Base-by-base conservation (phyloP, 108 stramenopile genomes). In the Stephanodiscus triporus region DNA sequence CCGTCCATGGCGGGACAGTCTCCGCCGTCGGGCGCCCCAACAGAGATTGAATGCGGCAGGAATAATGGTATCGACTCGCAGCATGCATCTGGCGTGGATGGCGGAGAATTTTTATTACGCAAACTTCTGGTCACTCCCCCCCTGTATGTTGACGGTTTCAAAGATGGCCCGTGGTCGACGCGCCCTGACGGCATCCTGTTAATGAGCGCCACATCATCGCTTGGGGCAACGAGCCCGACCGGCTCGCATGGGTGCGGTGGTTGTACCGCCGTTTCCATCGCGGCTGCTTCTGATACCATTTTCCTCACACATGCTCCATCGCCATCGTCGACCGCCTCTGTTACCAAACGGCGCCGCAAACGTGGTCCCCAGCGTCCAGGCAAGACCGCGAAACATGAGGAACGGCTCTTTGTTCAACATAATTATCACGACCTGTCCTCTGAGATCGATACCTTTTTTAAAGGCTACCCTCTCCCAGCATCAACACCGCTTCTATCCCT, bases 331-430 rank as follows among this genome's bases (percentile, higher is more conserved):
- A 54, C 9, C 23, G 27, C 50, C n/a, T 29, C 55, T 24, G 23
- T 24, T 14, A 6, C 30, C 56, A 27, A 57, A 27, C 30, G 56
- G 27, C 86, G 90, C 27, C 64, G 68, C 32, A 82, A 79, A 32
- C 86, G 86, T 56, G 83, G 74, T 70, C 85, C 90, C 16, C 87
- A 91, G 62, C 88, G 85, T 54, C 87, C 90, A n/a, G 90, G 90
- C n/a, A 86, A 85, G 68, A 91, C 91, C 4, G 91, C 91, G 43
- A 88, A 86, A 55, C 66, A 72, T 43, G 80, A 88, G 60, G 84
- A 83, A 10, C 85, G 91, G 19, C 91, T 87, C 70, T 91, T 89
- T 68, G 87, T 91, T 29, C 70, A 83, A 17, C 91, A 89, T 76
- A 84, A 88, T 53, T 92, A 92, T 67, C 87, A 86, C 63, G 89